A percentile compares a stretch with the other conserved stretches of the same genome.
Conservation (phyloP, 2,329 filamentous ascomycete species). For the Cladosporium colombiae region DNA sequence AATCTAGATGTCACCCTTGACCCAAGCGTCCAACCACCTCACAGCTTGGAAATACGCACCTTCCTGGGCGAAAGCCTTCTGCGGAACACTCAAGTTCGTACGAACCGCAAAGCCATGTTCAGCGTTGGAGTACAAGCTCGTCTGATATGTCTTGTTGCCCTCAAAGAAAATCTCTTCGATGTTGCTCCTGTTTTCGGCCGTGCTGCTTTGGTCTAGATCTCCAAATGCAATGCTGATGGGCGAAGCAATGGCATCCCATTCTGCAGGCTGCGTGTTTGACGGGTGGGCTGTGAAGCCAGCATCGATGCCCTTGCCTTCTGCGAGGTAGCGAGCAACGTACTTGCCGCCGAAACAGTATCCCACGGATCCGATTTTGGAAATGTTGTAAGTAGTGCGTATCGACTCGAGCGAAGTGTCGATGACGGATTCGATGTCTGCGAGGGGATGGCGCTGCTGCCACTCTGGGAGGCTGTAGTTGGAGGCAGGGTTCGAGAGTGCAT, state of each 20-base stretch:
- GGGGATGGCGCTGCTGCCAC: conserved; percentile 49
- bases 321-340: conserved; percentile 67
- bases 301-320: conserved; percentile 54
- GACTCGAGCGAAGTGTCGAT: conserved; percentile 43
- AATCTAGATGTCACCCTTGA: conserved; percentile 26
- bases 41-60: conserved; percentile 38
- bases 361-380: conserved; percentile 62
- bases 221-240: conserved; percentile 64
- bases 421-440: conserved; percentile 49
- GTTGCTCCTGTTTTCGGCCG: conserved; percentile 27
- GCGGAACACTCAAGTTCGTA: conserved; percentile 32
- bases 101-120: conserved; percentile 40
- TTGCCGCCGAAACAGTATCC: conserved; percentile 79
- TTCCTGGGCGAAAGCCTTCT: conserved; percentile 39
- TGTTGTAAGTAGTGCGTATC: conserved; percentile 53
- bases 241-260: conserved; percentile 65
- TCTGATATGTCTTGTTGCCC: conserved; percentile 38
- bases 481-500: conserved; percentile 28
- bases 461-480: conserved; percentile 44
- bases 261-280: conserved; percentile 65
- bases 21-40: conserved; percentile 39
- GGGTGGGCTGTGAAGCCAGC: conserved; percentile 72
- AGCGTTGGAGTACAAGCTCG: conserved; percentile 35
- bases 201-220: conserved; percentile 24
- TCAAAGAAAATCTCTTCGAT: conserved; percentile 33